Evolutionary conservation across 2,329 filamentous ascomycete genomes (phyloP), one percentile per base, ranked within the genome.

Genomic region (Knufia fluminis): DNA sequence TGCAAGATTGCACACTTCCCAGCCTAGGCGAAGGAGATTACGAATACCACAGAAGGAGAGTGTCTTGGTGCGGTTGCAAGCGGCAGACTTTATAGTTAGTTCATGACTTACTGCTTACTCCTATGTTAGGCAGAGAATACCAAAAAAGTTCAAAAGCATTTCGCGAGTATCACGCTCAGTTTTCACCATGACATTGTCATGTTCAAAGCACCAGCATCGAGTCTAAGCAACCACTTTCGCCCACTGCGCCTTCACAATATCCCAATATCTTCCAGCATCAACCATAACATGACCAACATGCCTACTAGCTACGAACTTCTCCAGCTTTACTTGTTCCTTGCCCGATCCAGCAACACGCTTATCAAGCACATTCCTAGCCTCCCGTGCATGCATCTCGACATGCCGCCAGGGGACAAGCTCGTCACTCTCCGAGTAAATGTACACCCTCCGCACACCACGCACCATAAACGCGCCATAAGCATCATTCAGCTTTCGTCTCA

Each of bases 221-320:
- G 7, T 14, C 14, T 31, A 14, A 31, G 28, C 14, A 14, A 31
- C 28, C 28, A 14, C 28, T 31, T 7, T 14, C 33, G 33, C 33
- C 33, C 33, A 36, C 4, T 36, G 33, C 10, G 33, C n/a, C 33
- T 36, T 36, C n/a, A 79, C 66, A 17, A 68, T 61, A 3, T 54
- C 56, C 77, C 77, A 79, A 58, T 80, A 80, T 48, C 75, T 64
- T 39, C 64, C 61, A 22, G 63, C 62, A 52, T 79, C 71, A 0
- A 59, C 57, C 52, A 71, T 68, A 50, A 69, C 66, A 52, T 77
- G 74, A n/a, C 72, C 68, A 20, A 79, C 76, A 60, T 80, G 77
- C 22, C 63, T 63, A 3, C 70, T 75, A 31, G 66, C 65, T 26
- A 63, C 61, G 46, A 79, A 79, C 54, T 61, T 59, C 56, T 77